Base-by-base conservation (phyloP, 2,329 filamentous ascomycete genomes). In the Alternaria viburni region DNA sequence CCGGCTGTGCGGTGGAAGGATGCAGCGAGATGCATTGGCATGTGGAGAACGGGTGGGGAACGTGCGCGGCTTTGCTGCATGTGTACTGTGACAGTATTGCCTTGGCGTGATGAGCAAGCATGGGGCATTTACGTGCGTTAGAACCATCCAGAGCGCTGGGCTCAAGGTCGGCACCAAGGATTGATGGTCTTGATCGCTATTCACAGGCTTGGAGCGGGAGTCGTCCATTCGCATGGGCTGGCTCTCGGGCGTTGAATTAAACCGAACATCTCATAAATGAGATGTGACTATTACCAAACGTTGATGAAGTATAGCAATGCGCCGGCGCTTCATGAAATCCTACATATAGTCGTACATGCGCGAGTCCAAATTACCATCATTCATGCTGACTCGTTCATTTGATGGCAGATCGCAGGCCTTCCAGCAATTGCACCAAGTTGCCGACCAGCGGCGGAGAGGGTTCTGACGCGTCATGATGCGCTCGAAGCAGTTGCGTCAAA, bases 371-470 rank as follows among this genome's bases (percentile, higher is more conserved):
- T 17, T 28, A 32, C 52, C 36, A 21, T 28, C 6, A n/a, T 26
- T 15, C 10, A 19, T 45, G 8, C 25, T 49, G 15, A 8, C 17
- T 26, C 5, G 12, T n/a, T 68, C 46, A 74, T 54, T 68, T 69
- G 3, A 85, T 84, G 5, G 86, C 85, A 68, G 83, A 82, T 5
- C 86, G 85, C 56, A 91, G 76, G 66, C 89, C 88, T 65, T 85
- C 85, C 70, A 92, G 86, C 68, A 92, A 78, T 49, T 88, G 84
- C 49, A 88, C 86, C 51, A 92, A 75, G 64, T 91, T 92, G 69
- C 91, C 89, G 2, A 91, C 89, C 47, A 93, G 83, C 1, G 89
- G 86, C 12, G 90, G 87, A 43, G 67, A 72, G 11, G 68, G 70
- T 62, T 77, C 75, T 7, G 71, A 54, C 46, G 62, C 72, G 65